phyloP scores from a whole-genome alignment of 1,139 yeast species.

The Taiozyma sp. region DNA sequence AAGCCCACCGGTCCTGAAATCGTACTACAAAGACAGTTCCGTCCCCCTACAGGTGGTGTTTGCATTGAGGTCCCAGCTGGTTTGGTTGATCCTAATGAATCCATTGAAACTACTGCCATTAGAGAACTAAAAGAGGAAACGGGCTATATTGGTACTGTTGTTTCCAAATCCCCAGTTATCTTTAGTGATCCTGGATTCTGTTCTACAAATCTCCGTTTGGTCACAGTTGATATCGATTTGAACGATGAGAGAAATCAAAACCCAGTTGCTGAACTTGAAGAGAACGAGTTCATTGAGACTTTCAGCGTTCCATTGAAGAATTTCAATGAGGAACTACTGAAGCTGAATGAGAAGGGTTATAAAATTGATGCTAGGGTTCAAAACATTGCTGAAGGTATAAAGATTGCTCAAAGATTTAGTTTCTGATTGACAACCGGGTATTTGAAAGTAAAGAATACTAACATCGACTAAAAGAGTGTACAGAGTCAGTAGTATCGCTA shows the following conservation, averaged over 20 bases:
- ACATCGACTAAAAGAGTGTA: background rate
- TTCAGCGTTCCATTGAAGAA: constrained; percentile 61
- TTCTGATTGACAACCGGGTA: constrained; percentile 6
- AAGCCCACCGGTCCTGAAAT: constrained; percentile 49
- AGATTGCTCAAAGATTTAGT: constrained; percentile 40
- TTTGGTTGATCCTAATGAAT: constrained; percentile 78
- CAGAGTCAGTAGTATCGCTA: too few relatives aligned
- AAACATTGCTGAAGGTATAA: constrained; percentile 76
- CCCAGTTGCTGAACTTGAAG: constrained; percentile 77
- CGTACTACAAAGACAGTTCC: constrained; percentile 78
- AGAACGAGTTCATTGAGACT: constrained; percentile 83
- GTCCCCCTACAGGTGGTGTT: constrained; percentile 88
- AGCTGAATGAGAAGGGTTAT: constrained; percentile 59
- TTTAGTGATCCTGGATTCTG: constrained; percentile 94
- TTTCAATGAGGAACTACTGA: constrained; percentile 50
- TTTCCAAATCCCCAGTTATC: constrained; percentile 49
- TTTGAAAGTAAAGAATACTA: background rate
- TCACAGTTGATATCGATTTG: constrained; percentile 76
- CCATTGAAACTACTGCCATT: constrained; percentile 73
- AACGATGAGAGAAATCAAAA: constrained; percentile 54
- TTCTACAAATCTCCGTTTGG: constrained; percentile 81
- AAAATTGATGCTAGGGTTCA: constrained; percentile 83
- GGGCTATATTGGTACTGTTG: constrained; percentile 63
- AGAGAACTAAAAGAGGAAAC: constrained; percentile 91
- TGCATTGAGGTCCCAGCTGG: constrained; percentile 97